Evolutionary conservation across 1,284 basidiomycete genomes (phyloP).

Genomic region (Cyathus olla): DNA sequence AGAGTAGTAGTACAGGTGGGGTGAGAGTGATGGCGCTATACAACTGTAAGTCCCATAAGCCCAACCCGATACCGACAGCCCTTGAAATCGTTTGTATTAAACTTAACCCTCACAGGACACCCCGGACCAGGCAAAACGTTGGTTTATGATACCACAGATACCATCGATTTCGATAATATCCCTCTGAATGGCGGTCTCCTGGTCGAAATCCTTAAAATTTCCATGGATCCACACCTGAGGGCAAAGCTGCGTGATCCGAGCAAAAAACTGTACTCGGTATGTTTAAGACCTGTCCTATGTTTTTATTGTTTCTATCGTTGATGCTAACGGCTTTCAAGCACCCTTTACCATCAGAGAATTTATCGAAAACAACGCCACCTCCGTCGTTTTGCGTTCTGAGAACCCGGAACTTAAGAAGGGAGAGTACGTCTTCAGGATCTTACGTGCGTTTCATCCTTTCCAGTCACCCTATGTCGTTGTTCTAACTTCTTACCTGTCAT

Average conservation of each 20-base stretch:
- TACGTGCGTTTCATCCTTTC: slow-evolving; percentile 25
- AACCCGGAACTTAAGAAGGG: slow-evolving; percentile 46
- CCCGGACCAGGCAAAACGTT: slow-evolving; percentile 61
- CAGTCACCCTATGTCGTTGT: not conserved
- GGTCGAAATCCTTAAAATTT: slow-evolving; percentile 57
- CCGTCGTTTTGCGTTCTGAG: slow-evolving; percentile 58
- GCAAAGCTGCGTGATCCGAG: slow-evolving; percentile 47
- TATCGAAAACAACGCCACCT: slow-evolving; percentile 48
- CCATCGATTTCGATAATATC: slow-evolving; percentile 62
- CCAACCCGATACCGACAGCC: too few species aligned
- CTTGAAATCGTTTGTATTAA: too few species aligned
- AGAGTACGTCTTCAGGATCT: slow-evolving; percentile 53
- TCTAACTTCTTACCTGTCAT: not conserved
- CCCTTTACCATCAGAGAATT: slow-evolving; percentile 51
- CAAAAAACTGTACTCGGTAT: slow-evolving; percentile 34
- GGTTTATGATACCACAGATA: slow-evolving; percentile 56
- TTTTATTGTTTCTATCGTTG: not conserved
- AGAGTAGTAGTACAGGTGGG: not conserved
- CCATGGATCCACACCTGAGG: slow-evolving; percentile 63
- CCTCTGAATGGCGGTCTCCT: slow-evolving; percentile 64
- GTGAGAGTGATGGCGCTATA: not conserved
- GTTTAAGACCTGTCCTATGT: slow-evolving; percentile 5
- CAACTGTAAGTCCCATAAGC: too few species aligned
- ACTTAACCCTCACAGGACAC: too few species aligned
- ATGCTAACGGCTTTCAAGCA: slow-evolving; percentile 14